Evolutionary conservation across 2,329 filamentous ascomycete species (phyloP).

Genomic region (Pseudogymnoascus sp.): DNA sequence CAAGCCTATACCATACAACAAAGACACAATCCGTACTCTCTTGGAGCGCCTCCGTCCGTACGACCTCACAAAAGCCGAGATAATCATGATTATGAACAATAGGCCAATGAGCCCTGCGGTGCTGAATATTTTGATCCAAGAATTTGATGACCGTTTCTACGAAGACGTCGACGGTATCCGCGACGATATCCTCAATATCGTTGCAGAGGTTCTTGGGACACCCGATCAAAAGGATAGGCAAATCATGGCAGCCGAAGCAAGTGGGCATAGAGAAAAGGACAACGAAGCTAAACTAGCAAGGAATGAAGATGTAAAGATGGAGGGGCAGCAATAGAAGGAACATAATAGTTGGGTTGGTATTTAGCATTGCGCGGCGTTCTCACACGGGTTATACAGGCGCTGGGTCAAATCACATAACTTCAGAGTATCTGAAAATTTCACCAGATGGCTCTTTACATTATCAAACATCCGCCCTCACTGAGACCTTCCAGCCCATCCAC

Average conservation of each 20-base stretch:
- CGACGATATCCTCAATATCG: slow-evolving; percentile 46
- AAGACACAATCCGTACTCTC: slow-evolving; percentile 44
- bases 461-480: slow-evolving; percentile 46
- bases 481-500: slow-evolving; percentile 33
- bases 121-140: slow-evolving; percentile 57
- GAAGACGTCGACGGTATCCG: slow-evolving; percentile 42
- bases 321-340: neutral
- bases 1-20: slow-evolving; percentile 35
- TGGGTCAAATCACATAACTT: neutral
- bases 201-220: slow-evolving; percentile 48
- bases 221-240: slow-evolving; percentile 23
- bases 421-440: neutral
- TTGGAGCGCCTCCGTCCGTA: slow-evolving; percentile 48
- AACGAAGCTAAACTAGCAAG: slow-evolving; percentile 14
- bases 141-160: slow-evolving; percentile 52
- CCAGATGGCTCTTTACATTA: slow-evolving; percentile 34
- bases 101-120: slow-evolving; percentile 49
- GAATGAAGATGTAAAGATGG: slow-evolving; percentile 13
- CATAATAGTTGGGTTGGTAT: neutral
- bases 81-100: slow-evolving; percentile 61
- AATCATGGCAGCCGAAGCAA: slow-evolving; percentile 22
- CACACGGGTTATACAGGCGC: neutral
- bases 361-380: slow-evolving; percentile 6
- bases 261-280: slow-evolving; percentile 11
- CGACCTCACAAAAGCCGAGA: slow-evolving; percentile 58